These are phyloP conservation scores for Salvia sclarea DNA, from an alignment of 305 asterid genomes.

Conservation along the genomic window DNA sequence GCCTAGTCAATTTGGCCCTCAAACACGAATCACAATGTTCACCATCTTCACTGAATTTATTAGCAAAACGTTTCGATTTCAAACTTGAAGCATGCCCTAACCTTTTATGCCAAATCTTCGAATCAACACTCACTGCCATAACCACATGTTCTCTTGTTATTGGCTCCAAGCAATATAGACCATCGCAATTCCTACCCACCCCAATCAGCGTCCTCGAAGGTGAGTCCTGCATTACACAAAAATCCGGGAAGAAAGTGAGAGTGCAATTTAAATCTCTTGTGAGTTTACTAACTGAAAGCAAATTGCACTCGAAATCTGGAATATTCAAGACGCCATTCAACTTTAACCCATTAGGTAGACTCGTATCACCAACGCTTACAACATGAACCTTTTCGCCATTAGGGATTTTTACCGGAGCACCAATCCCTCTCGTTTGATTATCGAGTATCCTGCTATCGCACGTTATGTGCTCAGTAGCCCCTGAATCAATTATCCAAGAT, in stretches of 20 bases:
- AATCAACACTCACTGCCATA: not conserved
- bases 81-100: not conserved
- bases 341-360: not conserved
- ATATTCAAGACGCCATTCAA: not conserved
- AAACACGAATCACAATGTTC: not conserved
- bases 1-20: not conserved
- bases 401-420: not conserved
- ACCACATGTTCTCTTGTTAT: not conserved
- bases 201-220: not conserved
- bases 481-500: not conserved
- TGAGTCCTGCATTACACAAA: too few relatives aligned
- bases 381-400: not conserved
- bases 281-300: not conserved
- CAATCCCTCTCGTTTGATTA: not conserved
- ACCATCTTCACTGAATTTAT: not conserved
- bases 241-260: not conserved
- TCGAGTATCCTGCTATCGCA: not conserved
- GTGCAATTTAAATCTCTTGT: not conserved
- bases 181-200: not conserved
- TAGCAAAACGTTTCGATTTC: not conserved
- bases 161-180: not conserved
- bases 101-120: not conserved
- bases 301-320: not conserved
- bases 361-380: not conserved
- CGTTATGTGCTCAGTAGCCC: not conserved